Base-by-base conservation (phyloP, 371 early-diverging fungal species). In the Phascolomyces articulosus region DNA sequence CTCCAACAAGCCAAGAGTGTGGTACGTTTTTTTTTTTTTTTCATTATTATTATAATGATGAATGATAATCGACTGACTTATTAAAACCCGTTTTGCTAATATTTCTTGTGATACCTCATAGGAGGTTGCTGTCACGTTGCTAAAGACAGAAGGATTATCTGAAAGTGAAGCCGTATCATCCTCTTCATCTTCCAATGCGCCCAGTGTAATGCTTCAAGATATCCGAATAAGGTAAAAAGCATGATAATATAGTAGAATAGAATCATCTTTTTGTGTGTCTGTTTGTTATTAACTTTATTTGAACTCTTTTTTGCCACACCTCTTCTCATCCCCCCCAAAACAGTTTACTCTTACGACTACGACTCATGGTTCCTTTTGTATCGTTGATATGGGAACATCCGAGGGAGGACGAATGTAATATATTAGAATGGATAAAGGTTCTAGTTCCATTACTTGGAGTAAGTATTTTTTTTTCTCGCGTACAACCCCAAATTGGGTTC, bases 311-410 rank as follows among this genome's bases (percentile, higher is more conserved):
- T 47, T 56, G 23, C 7, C 27, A 20, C n/a, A n/a, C n/a, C n/a
- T n/a, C n/a, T 15, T 54, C 9, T 20, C 16, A 47, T 13, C 51
- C 7, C 21, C 21, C 51, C 51, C 51, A 10, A 20, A 51, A 51
- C 18, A 82, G 80, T 58, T 67, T 82, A 16, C 67, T 80, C 31
- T 70, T 87, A 11, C 78, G 86, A 16, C 64, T 87, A 13, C 78
- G 84, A 40, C 75, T 87, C 2, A 56, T 85, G 18, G 83, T 87
- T 2, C 86, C 87, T 0, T 77, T 82, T 58, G 74, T 80, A 26
- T 79, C 87, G 4, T 70, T 87, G 26, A 85, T 87, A 21, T 85
- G 85, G 74, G 83, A 85, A 29, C 75, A 85, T 58, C 85, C 85
- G 21, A 73, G 74, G 16, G 66, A 71, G 28, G 69, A 79, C 7